A percentile compares a stretch with the other conserved stretches of the same genome.
These are phyloP conservation scores for Blastobotrys persicus DNA, from an alignment of 1,139 yeast genomes.

Conservation along the genomic window DNA sequence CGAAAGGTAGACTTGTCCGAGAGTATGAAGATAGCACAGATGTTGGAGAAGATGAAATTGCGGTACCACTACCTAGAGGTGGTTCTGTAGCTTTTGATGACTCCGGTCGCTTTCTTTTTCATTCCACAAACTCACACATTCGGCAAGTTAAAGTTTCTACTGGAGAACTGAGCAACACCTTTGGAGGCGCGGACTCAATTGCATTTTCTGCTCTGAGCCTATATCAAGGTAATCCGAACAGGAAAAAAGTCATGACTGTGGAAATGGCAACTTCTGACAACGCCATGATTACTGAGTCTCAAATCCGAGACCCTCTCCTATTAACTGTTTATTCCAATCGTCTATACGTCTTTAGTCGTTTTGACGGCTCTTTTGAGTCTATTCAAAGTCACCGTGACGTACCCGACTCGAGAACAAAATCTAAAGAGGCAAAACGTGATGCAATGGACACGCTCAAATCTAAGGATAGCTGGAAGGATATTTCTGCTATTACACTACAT, in stretches of 20 bases:
- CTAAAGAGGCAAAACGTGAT: background rate
- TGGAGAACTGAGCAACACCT: conserved; percentile 1
- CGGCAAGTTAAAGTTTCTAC: background rate
- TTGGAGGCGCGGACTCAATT: conserved; percentile 32
- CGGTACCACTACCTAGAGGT: conserved; percentile 6
- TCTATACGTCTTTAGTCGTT: conserved; percentile 39
- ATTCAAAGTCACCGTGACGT: conserved; percentile 27
- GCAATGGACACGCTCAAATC: background rate
- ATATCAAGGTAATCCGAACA: conserved; percentile 33
- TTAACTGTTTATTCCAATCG: conserved; percentile 37
- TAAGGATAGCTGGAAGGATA: background rate
- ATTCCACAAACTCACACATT: conserved; percentile 28
- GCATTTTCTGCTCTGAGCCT: conserved; percentile 34
- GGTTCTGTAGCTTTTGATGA: conserved; percentile 37
- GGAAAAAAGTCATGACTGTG: conserved; percentile 28
- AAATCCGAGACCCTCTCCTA: conserved; percentile 38
- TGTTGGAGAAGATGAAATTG: conserved; percentile 22
- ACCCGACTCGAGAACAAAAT: background rate
- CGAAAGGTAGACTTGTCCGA: conserved; percentile 40
- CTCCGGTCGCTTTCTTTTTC: conserved; percentile 39
- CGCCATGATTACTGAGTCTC: conserved; percentile 39
- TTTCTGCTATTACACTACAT: conserved; percentile 36
- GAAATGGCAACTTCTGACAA: conserved; percentile 44
- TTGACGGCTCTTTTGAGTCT: conserved; percentile 22
- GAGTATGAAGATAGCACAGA: conserved; percentile 39